phyloP scores from a whole-genome alignment of 2,329 filamentous ascomycete genomes.

The Arthrobotrys pseudoclavata region DNA sequence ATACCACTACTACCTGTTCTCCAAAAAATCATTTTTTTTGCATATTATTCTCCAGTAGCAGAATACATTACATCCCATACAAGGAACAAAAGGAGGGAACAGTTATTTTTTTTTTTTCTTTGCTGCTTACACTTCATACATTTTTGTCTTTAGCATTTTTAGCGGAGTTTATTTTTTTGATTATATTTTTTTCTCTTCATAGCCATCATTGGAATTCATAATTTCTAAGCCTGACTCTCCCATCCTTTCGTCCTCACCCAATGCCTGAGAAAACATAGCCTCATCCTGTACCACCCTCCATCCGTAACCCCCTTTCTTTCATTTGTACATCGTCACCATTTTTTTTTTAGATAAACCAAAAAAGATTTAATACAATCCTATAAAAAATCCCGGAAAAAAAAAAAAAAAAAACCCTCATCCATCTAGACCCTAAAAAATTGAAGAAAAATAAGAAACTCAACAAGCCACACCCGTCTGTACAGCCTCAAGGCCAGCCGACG shows the following conservation, averaged over 20 bases:
- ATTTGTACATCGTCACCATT: conserved; percentile 41
- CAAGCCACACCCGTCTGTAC: conserved; percentile 24
- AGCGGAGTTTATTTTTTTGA: conserved; percentile 53
- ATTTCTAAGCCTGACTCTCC: conserved; percentile 34
- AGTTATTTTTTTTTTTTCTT: conserved; percentile 12
- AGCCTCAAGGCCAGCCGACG: background rate
- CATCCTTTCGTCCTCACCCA: conserved; percentile 12
- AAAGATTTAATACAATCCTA: conserved; percentile 39
- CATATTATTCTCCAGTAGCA: conserved; percentile 8
- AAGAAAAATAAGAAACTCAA: background rate
- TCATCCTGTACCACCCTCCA: conserved; percentile 30
- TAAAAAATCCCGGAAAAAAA: conserved; percentile 22
- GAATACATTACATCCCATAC: conserved; percentile 5
- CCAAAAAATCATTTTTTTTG: conserved; percentile 34
- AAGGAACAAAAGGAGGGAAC: conserved; percentile 8
- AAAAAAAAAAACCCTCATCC: background rate
- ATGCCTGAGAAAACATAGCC: conserved; percentile 20
- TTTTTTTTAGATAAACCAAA: conserved; percentile 28
- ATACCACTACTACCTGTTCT: conserved; percentile 10
- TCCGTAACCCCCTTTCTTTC: conserved; percentile 27
- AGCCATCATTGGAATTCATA: conserved; percentile 39
- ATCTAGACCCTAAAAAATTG: background rate
- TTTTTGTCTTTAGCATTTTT: conserved; percentile 56
- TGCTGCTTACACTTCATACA: conserved; percentile 3
- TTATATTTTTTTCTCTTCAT: conserved; percentile 13